phyloP scores from a whole-genome alignment of 208 protist species.

The Leishmania mexicana region DNA sequence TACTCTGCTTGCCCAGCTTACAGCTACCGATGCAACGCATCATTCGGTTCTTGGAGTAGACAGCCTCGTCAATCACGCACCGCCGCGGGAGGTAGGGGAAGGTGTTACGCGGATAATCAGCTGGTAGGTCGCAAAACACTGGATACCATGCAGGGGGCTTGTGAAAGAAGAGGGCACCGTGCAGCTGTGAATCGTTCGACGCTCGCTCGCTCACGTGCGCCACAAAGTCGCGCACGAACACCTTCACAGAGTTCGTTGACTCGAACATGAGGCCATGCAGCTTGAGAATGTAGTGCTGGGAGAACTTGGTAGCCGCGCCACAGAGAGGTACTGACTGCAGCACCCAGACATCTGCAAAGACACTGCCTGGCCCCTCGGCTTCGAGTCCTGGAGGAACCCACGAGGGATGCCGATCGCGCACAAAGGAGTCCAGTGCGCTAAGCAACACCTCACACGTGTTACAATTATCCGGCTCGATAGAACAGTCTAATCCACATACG shows the following conservation, averaged over 20 bases:
- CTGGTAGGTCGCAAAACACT: slow-evolving; percentile 12
- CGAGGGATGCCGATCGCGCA: slow-evolving; percentile 34
- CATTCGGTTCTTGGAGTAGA: slow-evolving; percentile 84
- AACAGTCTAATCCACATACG: slow-evolving; percentile 56
- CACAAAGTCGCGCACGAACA: slow-evolving; percentile 70
- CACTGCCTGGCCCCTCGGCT: not conserved
- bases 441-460: slow-evolving; percentile 44
- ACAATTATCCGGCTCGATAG: slow-evolving; percentile 42
- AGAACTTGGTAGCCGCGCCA: slow-evolving; percentile 61
- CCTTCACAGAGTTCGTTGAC: slow-evolving; percentile 46
- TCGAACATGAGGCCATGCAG: slow-evolving; percentile 49
- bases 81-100: slow-evolving; percentile 55
- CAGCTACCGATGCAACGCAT: slow-evolving; percentile 81
- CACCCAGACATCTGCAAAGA: slow-evolving; percentile 50
- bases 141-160: slow-evolving; percentile 27
- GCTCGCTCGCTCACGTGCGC: slow-evolving; percentile 42
- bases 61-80: slow-evolving; percentile 79
- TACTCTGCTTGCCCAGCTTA: slow-evolving; percentile 66
- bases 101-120: slow-evolving; percentile 30
- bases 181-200: slow-evolving; percentile 25
- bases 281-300: slow-evolving; percentile 85
- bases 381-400: slow-evolving; percentile 3
- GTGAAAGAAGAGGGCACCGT: slow-evolving; percentile 79
- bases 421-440: slow-evolving; percentile 47
- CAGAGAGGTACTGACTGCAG: slow-evolving; percentile 43